A percentile compares a stretch with the other conserved stretches of the same genome.
These are phyloP conservation scores for Myriosclerotinia scirpicola DNA, from an alignment of 2,329 filamentous ascomycete species.

Conservation along the genomic window DNA sequence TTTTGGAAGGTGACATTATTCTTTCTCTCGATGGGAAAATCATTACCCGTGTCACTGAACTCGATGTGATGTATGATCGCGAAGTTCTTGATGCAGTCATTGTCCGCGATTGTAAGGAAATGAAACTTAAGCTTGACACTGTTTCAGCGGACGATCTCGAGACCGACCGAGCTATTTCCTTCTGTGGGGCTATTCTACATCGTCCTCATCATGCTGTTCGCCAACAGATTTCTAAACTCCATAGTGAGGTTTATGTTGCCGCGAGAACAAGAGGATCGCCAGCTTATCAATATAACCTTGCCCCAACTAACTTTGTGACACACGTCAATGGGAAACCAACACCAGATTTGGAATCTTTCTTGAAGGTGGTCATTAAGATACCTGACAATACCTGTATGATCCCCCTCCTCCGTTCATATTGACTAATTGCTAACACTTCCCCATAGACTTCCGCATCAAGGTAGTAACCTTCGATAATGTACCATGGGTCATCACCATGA, in stretches of 20 bases:
- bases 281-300: conserved; percentile 85
- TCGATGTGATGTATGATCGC: conserved; percentile 95
- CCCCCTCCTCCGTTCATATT: neutral
- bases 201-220: conserved; percentile 93
- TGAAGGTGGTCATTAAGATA: conserved; percentile 80
- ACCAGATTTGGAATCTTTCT: conserved; percentile 76
- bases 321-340: conserved; percentile 90
- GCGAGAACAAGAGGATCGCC: conserved; percentile 81
- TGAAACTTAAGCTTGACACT: conserved; percentile 75
- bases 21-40: conserved; percentile 88
- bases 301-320: conserved; percentile 96
- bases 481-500: conserved; percentile 99
- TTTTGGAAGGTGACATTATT: conserved; percentile 90
- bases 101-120: conserved; percentile 79
- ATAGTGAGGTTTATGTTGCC: conserved; percentile 94
- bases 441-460: conserved; percentile 82
- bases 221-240: conserved; percentile 94
- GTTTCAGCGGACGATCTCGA: conserved; percentile 88
- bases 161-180: conserved; percentile 86
- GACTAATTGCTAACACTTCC: conserved; percentile 23
- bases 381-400: conserved; percentile 85
- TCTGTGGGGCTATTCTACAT: conserved; percentile 93
- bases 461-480: conserved; percentile 99
- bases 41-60: conserved; percentile 87
- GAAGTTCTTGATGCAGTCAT: conserved; percentile 80